phyloP scores from a whole-genome alignment of 441 rosid genomes.

The Raphanus hybrid region DNA sequence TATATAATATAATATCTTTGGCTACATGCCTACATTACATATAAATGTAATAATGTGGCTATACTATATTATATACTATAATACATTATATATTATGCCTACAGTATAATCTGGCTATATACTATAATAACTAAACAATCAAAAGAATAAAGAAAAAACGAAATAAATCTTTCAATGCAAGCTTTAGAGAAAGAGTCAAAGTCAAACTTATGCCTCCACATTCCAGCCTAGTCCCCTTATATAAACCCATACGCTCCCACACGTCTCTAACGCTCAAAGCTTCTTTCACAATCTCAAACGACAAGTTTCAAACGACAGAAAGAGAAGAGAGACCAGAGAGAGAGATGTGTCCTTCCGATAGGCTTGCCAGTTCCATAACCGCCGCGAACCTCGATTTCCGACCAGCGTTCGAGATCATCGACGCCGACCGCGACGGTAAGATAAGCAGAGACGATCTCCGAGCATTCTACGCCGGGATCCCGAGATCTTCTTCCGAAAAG shows the following conservation, averaged over 20 bases:
- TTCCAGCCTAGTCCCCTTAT: slow-evolving; percentile 8
- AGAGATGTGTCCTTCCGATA: slow-evolving; percentile 72
- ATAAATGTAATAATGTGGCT: not conserved
- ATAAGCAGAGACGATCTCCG: slow-evolving; percentile 77
- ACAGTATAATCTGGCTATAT: not conserved
- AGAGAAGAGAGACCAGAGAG: not conserved
- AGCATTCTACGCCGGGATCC: slow-evolving; percentile 48
- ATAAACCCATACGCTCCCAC: slow-evolving; percentile 31
- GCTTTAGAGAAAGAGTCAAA: slow-evolving; percentile 18
- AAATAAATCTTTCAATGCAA: slow-evolving; percentile 15
- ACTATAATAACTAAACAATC: not conserved
- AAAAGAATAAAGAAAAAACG: not conserved
- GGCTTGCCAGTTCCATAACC: slow-evolving; percentile 22
- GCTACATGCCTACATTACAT: not conserved
- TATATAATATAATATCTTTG: not conserved
- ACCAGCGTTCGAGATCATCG: slow-evolving; percentile 77
- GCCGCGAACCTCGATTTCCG: slow-evolving; percentile 45
- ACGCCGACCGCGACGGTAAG: slow-evolving; percentile 86
- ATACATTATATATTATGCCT: not conserved
- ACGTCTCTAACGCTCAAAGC: not conserved
- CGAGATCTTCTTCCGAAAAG: slow-evolving; percentile 14
- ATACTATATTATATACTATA: not conserved
- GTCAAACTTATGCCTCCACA: slow-evolving; percentile 16
- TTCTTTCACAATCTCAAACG: slow-evolving; percentile 16
- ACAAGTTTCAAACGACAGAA: not conserved